Conservation (phyloP, 768 basidiomycete species). For the Leccinum subgranulosum region DNA sequence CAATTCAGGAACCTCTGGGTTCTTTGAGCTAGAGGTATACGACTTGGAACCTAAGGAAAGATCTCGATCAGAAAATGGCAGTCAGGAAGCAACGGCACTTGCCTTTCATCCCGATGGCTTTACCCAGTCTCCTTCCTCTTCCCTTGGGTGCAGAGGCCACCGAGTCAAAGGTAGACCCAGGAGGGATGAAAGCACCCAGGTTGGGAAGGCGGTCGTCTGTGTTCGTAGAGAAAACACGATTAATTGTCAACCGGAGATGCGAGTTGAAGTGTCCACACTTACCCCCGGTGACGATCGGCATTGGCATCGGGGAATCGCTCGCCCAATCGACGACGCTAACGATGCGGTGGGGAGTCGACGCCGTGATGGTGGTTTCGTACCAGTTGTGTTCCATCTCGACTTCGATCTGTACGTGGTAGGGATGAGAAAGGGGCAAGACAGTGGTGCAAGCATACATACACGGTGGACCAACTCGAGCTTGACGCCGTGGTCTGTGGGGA, state of each 20-base stretch:
- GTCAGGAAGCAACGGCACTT: background rate
- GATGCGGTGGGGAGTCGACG: constrained; percentile 68
- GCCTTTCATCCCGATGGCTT: constrained; percentile 1
- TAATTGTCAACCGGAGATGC: background rate
- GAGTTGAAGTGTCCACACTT: constrained; percentile 7
- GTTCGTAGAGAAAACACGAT: too few relatives aligned
- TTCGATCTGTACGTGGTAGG: too few relatives aligned
- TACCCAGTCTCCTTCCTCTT: constrained; percentile 15
- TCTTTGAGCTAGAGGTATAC: constrained; percentile 13
- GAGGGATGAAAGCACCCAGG: constrained; percentile 24
- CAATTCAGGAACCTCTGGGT: constrained; percentile 6
- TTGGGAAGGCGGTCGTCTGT: constrained; percentile 22
- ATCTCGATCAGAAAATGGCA: background rate
- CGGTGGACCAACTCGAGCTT: constrained; percentile 67
- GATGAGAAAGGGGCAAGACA: background rate
- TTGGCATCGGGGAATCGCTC: constrained; percentile 61
- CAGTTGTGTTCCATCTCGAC: constrained; percentile 94
- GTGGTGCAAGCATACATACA: constrained; percentile 11
- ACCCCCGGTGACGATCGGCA: constrained; percentile 14
- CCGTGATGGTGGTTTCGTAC: constrained; percentile 89
- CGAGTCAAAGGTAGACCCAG: constrained; percentile 18
- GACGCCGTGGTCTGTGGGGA: constrained; percentile 62
- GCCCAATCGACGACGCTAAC: constrained; percentile 95
- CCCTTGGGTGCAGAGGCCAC: constrained; percentile 5
- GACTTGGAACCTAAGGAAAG: constrained; percentile 8